Conservation (phyloP, 2,329 filamentous ascomycete species). For the Fusarium tupiense region DNA sequence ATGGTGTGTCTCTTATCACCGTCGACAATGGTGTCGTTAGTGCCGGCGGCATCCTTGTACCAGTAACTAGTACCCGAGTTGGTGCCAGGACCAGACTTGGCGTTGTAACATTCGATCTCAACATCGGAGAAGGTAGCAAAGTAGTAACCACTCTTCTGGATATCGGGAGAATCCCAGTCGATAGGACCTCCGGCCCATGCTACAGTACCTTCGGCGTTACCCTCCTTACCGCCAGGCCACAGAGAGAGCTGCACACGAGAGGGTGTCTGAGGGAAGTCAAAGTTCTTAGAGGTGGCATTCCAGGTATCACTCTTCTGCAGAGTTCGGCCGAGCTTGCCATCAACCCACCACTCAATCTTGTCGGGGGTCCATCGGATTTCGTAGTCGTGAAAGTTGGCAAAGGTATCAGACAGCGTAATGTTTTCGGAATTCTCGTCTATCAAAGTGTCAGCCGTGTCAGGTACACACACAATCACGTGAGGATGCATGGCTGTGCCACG, state of each 20-base stretch:
- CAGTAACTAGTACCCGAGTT: conserved; percentile 78
- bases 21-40: conserved; percentile 81
- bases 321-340: conserved; percentile 80
- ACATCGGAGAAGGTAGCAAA: conserved; percentile 83
- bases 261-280: conserved; percentile 90
- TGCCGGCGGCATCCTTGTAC: conserved; percentile 71
- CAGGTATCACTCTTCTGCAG: conserved; percentile 82
- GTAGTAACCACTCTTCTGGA: conserved; percentile 87
- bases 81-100: conserved; percentile 68
- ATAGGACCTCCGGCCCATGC: conserved; percentile 90
- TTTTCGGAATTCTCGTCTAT: conserved; percentile 81
- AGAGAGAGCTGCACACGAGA: conserved; percentile 91
- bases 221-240: conserved; percentile 87
- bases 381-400: conserved; percentile 84
- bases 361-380: conserved; percentile 94
- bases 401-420: conserved; percentile 75
- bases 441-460: conserved; percentile 15
- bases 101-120: conserved; percentile 85
- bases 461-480: conserved; percentile 16
- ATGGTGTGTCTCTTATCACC: conserved; percentile 80
- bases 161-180: conserved; percentile 81
- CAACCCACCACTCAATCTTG: conserved; percentile 84
- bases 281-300: conserved; percentile 84
- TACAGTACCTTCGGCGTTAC: conserved; percentile 85
- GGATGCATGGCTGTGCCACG: neutral